Base-by-base conservation (phyloP, 305 asterid genomes). In the Fraxinus baroniana region DNA sequence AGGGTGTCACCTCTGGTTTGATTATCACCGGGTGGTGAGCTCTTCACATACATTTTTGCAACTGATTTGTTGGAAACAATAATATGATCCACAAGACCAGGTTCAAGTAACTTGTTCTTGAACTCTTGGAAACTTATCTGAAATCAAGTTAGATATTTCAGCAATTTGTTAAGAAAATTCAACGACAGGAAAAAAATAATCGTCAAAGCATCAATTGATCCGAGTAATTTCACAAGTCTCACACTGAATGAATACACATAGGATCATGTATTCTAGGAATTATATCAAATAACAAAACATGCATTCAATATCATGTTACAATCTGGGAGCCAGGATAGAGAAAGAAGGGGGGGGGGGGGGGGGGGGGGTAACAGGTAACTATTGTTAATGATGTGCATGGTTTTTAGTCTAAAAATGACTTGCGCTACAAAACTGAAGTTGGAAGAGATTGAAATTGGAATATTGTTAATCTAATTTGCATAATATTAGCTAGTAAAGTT, bases 121-220 rank as follows among this genome's bases (percentile, higher is more conserved):
- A 94, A 91, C 85, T 92, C 97, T 87, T 94, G 97, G 86, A 92
- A 94, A 81, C 93, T 94, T 85, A 94, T 94, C 98, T 93, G 91
- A 79, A 77, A 52, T 33, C 26, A 73, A 73, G 73, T 7, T n/a
- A 57, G 26, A 2, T 4, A 18, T 18, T 4, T 60, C 13, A 60
- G 70, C 3, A 24, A 60, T 5, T 55, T 20, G 30, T 20, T 22
- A 18, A 60, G 71, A 60, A 22, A 60, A 60, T 22, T 18, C 10
- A 60, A 60, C 1, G 13, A 18, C 18, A 60, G 71, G 71, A 22
- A 60, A 60, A 37, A 46, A 35, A 57, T 36, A 68, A 78, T 17
- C 5, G 9, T 8, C 12, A 39, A 39, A 39, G 46, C 46, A 39
- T 39, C n/a, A n/a, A n/a, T n/a, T n/a, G n/a, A n/a, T n/a, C n/a